Conservation (phyloP, 176 grass and related monocot genomes). For the Bonia amplexicaulis region DNA sequence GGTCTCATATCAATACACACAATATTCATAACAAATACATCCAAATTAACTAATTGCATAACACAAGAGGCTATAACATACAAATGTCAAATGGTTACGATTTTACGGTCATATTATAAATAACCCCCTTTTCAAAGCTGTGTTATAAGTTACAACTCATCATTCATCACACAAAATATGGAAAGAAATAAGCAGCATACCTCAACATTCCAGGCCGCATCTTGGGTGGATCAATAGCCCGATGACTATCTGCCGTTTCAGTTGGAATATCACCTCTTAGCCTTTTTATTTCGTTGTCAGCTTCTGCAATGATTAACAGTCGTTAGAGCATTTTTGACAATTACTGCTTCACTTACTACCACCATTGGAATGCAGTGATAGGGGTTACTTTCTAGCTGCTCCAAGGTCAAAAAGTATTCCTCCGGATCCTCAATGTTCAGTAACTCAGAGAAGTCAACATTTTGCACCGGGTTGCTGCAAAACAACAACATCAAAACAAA, state of each 20-base stretch:
- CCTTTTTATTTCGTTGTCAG: constrained; percentile 41
- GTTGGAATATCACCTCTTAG: constrained; percentile 35
- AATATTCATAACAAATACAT: no score
- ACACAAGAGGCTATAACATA: background rate
- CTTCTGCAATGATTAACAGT: constrained; percentile 38
- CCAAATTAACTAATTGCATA: background rate
- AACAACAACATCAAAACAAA: constrained; percentile 23
- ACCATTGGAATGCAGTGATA: background rate
- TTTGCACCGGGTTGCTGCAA: constrained; percentile 33
- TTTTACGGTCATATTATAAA: background rate
- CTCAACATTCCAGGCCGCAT: constrained; percentile 26
- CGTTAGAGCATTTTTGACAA: constrained; percentile 3
- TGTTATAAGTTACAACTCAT: constrained; percentile 8
- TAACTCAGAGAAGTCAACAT: constrained; percentile 36
- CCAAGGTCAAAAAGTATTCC: constrained; percentile 29
- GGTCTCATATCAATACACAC: no score
- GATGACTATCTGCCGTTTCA: constrained; percentile 4
- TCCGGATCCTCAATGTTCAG: constrained; percentile 35
- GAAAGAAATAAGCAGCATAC: constrained; percentile 32
- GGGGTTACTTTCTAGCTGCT: constrained; percentile 46
- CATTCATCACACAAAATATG: constrained; percentile 9
- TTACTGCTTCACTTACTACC: background rate
- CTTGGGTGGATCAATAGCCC: constrained; percentile 3
- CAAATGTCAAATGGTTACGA: background rate
- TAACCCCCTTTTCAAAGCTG: background rate